Evolutionary conservation across 345 rosid genomes (phyloP), one percentile per base, ranked within the genome.

Genomic region (Citrus unshiu): DNA sequence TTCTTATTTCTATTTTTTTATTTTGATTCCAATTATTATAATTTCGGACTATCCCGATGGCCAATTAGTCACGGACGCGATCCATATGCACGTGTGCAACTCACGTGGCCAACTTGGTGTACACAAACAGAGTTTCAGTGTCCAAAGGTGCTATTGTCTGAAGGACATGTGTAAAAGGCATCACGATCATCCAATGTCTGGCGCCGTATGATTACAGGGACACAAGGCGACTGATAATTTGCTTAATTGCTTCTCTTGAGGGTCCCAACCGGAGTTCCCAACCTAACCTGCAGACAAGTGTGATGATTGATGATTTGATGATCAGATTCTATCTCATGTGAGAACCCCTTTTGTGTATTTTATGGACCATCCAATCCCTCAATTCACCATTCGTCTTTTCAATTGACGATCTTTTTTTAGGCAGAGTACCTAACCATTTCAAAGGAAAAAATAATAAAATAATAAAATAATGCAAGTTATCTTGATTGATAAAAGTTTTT

Each of bases 1-100:
- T 9, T 0, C 0, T 40, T 2, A 40, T 9, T 40, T 0, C 0
- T 0, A 2, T 9, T 40, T 0, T 0, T 40, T 1, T 40, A 40
- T 40, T 9, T 40, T 9, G 1, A 40, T 9, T 40, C 3, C 3
- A 2, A 40, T 40, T 9, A 40, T 40, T 40, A 9, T 40, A 40
- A 40, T 9, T 40, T 40, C 13, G 1, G 13, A 2, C 4, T 9
- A 2, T 40, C 9, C 46, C 12, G 12, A 40, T 40, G 0, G 1
- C 46, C 3, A 9, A 1, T 9, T 40, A 9, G 43, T 8, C 6
- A 39, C 10, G 43, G 43, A 8, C 10, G 0, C 0, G 3, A 40
- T 40, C 13, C 2, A 40, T 2, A 1, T 2, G 22, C 51, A 60
- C 57, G 68, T 37, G 77, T 74, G 6, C 10, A 12, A 22, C 34